Evolutionary conservation across 2,329 filamentous ascomycete genomes (phyloP), one percentile per base, ranked within the genome.

Genomic region (Penicillium sp.): DNA sequence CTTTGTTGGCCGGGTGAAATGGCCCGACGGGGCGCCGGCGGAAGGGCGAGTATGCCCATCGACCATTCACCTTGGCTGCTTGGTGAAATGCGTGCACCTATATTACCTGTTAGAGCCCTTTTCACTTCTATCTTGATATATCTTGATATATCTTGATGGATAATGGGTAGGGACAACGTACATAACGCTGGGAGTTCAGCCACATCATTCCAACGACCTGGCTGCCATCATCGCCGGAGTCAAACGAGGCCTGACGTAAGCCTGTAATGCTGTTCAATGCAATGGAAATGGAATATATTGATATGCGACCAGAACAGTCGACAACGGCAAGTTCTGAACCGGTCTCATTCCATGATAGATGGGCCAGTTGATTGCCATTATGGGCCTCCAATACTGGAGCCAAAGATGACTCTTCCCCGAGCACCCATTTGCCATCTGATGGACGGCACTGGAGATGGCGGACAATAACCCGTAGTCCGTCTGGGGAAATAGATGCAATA

Each of bases 191-290:
- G n/a, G 81, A 79, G 53, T 78, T 79, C 53, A 97, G 79, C 94
- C 94, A 99, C 75, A 91, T 89, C 71, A 91, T 84, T 4, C 93
- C 94, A 7, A 95, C 90, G 5, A 96, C 80, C 49, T 87, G 84
- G 63, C 89, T 86, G 38, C 90, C 79, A 70, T 96, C 91, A 66
- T 92, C 89, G 52, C 87, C 79, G 2, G 83, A 76, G 68, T 93
- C 91, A n/a, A 79, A 73, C 25, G 87, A 82, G 75, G 86, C 87
- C 54, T 81, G 82, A 41, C 87, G 83, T 49, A 81, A 80, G 10
- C 84, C 72, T 33, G 81, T 83, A 55, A 92, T 84, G 51, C 86
- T 84, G 69, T 96, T 96, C 45, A 97, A 75, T 8, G 86, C 85
- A 60, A 87, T 84, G 16, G 84, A 82, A 64, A 92, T 87, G 46